phyloP scores from a whole-genome alignment of 228 moss, liverwort and hornwort species.

The Sphagnum magellanicum region DNA sequence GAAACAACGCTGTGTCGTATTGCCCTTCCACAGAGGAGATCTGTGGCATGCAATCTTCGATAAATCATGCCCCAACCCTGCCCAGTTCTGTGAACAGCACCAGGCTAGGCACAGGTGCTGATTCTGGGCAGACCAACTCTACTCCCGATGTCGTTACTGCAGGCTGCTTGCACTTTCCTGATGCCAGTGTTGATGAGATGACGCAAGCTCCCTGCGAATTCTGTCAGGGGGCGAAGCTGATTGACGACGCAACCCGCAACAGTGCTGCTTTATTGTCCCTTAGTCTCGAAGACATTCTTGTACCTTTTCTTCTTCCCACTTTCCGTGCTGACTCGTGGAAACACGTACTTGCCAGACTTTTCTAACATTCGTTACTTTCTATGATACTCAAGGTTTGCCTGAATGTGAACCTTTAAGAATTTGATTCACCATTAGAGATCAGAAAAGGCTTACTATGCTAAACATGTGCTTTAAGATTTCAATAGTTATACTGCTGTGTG shows the following conservation, averaged over 20 bases:
- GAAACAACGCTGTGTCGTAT: constrained; percentile 2
- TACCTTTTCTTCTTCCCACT: constrained; percentile 2
- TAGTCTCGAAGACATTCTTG: constrained; percentile 34
- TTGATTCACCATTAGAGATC: too few relatives aligned
- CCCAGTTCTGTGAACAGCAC: background rate
- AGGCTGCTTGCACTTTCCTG: constrained; percentile 28
- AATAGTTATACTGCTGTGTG: too few relatives aligned
- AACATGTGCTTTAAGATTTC: too few relatives aligned
- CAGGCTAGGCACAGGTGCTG: too few relatives aligned
- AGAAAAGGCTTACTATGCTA: too few relatives aligned
- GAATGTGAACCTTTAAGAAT: too few relatives aligned
- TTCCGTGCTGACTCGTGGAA: too few relatives aligned
- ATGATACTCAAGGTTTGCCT: too few relatives aligned
- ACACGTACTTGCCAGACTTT: too few relatives aligned
- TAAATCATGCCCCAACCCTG: background rate
- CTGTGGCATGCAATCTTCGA: background rate
- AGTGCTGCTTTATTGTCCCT: constrained; percentile 28
- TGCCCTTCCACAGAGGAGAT: background rate
- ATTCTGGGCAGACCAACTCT: too few relatives aligned
- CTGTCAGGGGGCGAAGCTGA: constrained; percentile 22
- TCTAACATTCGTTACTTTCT: too few relatives aligned
- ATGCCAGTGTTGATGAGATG: constrained; percentile 4
- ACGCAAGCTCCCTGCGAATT: constrained; percentile 24
- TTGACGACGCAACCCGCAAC: constrained; percentile 34
- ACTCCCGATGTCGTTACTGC: background rate